Percentiles rank a stretch among this genome's conserved stretches.
phyloP scores from a whole-genome alignment of 805 yeast genomes.

The Saturnispora galanensis region DNA sequence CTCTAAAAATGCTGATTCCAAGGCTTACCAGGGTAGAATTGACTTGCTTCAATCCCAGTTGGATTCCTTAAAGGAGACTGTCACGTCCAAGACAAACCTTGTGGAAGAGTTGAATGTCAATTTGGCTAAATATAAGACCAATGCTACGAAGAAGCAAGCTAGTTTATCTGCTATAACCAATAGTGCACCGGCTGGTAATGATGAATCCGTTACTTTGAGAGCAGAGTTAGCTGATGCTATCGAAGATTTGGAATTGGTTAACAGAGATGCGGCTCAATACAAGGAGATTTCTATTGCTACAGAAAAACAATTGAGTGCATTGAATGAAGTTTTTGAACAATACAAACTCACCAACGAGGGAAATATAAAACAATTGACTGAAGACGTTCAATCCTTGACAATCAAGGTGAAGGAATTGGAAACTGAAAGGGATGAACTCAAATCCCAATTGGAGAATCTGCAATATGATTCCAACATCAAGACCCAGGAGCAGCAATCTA shows the following conservation, averaged over 20 bases:
- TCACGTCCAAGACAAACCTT: constrained; percentile 31
- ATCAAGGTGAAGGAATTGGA: constrained; percentile 8
- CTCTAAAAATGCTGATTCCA: constrained; percentile 46
- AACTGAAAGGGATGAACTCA: constrained; percentile 12
- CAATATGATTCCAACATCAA: constrained; percentile 10
- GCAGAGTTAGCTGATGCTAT: constrained; percentile 31
- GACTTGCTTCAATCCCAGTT: constrained; percentile 43
- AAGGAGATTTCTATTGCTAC: constrained; percentile 54
- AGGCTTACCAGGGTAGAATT: constrained; percentile 50
- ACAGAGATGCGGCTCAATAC: constrained; percentile 49
- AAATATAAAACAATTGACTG: constrained; percentile 8
- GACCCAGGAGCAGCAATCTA: constrained; percentile 11
- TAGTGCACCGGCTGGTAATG: constrained; percentile 15
- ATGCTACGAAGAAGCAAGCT: constrained; percentile 17
- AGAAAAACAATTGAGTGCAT: constrained; percentile 50
- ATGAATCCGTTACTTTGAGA: constrained; percentile 19
- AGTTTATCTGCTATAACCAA: constrained; percentile 20
- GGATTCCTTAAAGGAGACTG: constrained; percentile 30
- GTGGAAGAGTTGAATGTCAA: constrained; percentile 30
- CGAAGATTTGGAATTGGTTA: constrained; percentile 47
- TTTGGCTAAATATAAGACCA: constrained; percentile 12
- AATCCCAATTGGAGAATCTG: constrained; percentile 11
- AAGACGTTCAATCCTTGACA: constrained; percentile 14
- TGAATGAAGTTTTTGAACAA: constrained; percentile 45
- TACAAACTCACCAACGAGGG: constrained; percentile 27